Base-by-base conservation (phyloP, 2,329 filamentous ascomycete species). In the Stagonosporopsis tanaceti region DNA sequence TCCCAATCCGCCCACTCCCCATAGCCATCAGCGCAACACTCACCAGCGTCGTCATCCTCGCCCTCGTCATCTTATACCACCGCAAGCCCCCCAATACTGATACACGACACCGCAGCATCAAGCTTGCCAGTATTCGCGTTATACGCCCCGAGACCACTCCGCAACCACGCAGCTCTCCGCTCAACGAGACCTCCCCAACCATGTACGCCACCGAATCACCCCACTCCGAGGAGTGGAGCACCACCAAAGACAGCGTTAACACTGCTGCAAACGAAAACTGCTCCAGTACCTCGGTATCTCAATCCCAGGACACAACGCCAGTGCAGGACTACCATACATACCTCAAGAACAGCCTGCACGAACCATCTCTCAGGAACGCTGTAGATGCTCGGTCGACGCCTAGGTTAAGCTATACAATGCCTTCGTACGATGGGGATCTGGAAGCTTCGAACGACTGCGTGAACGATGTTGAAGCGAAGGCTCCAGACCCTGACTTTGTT, bases 11-110 rank as follows among this genome's bases (percentile, higher is more conserved):
- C 15, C 46, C 60, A 3, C 40, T 37, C 9, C 50, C 57, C 35
- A 47, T 59, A 20, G 41, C 57, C 22, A 35, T 59, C 22, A 57
- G 60, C 40, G 48, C 47, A 20, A 46, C 47, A 22, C 17, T 60
- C 7, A 38, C 30, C 3, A 42, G 17, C 48, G n/a, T 62, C 20
- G 25, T 50, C 4, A 7, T 60, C 12, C 15, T 62, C 12, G 12
- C 35, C 15, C 12, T 62, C 4, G 6, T 37, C 3, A 17, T 55
- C 1, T 4, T 55, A 11, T 55, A 55, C 39, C 38, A 55, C 39
- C 30, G n/a, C 6, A 55, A 55, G 7, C 25, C 34, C 0, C 20
- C 35, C 15, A 6, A 6, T 9, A 7, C 28, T 20, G 37, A 27
- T 4, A 7, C 28, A 35, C 17, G 8, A 4, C 15, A 7, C 8